phyloP scores from a whole-genome alignment of 73 alveolate species.

The Paramecium sexaurelia region DNA sequence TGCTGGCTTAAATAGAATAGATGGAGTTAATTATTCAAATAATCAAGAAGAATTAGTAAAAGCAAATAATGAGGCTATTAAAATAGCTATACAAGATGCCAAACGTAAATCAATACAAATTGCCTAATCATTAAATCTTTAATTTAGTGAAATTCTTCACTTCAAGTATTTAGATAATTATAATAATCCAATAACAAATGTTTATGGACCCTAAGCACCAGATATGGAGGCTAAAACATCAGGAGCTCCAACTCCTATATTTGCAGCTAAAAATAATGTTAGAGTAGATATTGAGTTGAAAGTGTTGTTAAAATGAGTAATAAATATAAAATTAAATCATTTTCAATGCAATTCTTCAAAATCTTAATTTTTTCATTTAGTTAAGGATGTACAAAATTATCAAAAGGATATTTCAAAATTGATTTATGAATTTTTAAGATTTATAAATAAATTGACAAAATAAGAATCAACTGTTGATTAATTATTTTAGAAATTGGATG shows the following conservation, averaged over 20 bases:
- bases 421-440: background rate
- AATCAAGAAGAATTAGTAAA: background rate
- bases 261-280: background rate
- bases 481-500: background rate
- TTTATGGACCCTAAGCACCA: background rate
- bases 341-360: background rate
- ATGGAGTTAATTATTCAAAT: background rate
- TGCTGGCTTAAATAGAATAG: background rate
- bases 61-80: background rate
- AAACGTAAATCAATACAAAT: background rate
- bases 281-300: conserved; percentile 7
- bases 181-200: background rate
- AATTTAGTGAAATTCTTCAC: background rate
- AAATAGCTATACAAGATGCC: background rate
- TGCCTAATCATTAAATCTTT: background rate
- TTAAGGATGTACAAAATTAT: background rate
- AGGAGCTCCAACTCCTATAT: background rate
- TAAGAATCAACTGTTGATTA: background rate
- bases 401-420: background rate
- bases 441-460: background rate
- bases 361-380: background rate
- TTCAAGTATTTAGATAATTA: background rate
- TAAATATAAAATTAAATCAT: background rate
- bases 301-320: background rate
- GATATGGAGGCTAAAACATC: background rate